A percentile compares a stretch with the other conserved stretches of the same genome.
These are phyloP conservation scores for Neoarthrinium moseri DNA, from an alignment of 2,329 filamentous ascomycete species.

Conservation along the genomic window DNA sequence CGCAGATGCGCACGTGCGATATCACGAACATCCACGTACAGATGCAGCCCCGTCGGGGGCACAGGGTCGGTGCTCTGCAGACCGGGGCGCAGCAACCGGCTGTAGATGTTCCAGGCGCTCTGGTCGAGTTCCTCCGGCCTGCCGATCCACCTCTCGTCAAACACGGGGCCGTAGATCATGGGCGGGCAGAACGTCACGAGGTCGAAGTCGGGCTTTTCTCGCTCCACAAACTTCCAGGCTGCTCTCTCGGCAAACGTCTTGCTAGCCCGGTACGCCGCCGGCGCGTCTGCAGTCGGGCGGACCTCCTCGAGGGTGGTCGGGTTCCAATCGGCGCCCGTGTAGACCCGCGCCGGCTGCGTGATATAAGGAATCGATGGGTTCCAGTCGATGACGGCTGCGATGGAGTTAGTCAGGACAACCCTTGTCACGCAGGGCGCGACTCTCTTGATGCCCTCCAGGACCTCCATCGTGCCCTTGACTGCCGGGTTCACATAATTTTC, in stretches of 20 bases:
- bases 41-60: slow-evolving; percentile 16
- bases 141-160: slow-evolving; percentile 14
- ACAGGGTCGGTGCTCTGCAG: slow-evolving; percentile 16
- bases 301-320: slow-evolving; percentile 19
- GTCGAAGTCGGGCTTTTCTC: slow-evolving; percentile 48
- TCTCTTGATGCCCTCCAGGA: slow-evolving; percentile 25
- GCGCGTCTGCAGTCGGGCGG: slow-evolving; percentile 5
- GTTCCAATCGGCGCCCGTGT: slow-evolving; percentile 21
- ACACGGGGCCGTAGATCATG: slow-evolving; percentile 43
- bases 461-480: slow-evolving; percentile 30
- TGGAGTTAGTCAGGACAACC: slow-evolving; percentile 38
- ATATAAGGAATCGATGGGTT: slow-evolving; percentile 1
- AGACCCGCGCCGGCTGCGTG: slow-evolving; percentile 14
- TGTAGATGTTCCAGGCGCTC: slow-evolving; percentile 13
- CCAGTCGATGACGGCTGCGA: slow-evolving; percentile 31
- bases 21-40: slow-evolving; percentile 27
- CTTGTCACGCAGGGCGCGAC: slow-evolving; percentile 35
- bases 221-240: slow-evolving; percentile 51
- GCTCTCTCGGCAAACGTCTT: slow-evolving; percentile 42
- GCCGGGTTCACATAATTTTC: slow-evolving; percentile 31
- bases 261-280: slow-evolving; percentile 28
- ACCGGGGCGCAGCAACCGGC: slow-evolving; percentile 7
- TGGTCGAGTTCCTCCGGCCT: slow-evolving; percentile 14
- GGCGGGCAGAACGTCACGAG: slow-evolving; percentile 48
- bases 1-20: slow-evolving; percentile 22